Evolutionary conservation across 2,329 filamentous ascomycete species (phyloP).

Genomic region (Mycogone perniciosa): DNA sequence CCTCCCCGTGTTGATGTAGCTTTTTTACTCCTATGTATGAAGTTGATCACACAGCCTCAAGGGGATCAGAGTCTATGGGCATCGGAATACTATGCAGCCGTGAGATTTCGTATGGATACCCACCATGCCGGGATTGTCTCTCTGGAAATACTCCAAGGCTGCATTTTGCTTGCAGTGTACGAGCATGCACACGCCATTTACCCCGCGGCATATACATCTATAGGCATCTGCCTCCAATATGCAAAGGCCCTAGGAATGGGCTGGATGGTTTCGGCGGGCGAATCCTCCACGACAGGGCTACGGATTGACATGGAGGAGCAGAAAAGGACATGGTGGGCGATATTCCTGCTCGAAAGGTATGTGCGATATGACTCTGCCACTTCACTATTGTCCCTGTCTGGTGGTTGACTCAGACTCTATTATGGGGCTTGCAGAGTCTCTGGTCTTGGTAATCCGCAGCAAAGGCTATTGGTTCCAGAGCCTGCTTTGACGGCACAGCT

Average conservation of each 20-base stretch:
- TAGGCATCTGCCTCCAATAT: conserved; percentile 2
- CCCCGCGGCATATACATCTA: conserved; percentile 3
- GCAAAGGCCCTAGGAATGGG: conserved; percentile 2
- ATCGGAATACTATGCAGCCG: conserved; percentile 1
- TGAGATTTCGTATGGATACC: neutral
- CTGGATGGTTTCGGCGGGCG: neutral
- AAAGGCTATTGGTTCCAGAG: conserved; percentile 1
- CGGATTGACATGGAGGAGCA: neutral
- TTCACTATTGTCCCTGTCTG: neutral
- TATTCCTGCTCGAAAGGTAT: conserved; percentile 6
- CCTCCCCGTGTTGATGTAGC: neutral
- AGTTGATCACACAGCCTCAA: conserved; percentile 1
- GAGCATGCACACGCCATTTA: conserved; percentile 7
- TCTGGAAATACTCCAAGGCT: conserved; percentile 5
- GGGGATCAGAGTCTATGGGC: neutral
- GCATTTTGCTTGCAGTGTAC: conserved; percentile 3
- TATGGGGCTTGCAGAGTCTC: neutral
- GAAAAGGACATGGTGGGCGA: conserved; percentile 4
- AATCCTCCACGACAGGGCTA: neutral
- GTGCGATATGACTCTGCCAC: neutral
- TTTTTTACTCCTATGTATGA: conserved; percentile 6
- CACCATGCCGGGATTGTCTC: conserved; percentile 1
- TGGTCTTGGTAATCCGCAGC: neutral
- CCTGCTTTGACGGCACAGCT: conserved; percentile 1
- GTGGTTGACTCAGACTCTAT: neutral